Base-by-base conservation (phyloP, 805 yeast genomes). In the Teunomyces kruisii region DNA sequence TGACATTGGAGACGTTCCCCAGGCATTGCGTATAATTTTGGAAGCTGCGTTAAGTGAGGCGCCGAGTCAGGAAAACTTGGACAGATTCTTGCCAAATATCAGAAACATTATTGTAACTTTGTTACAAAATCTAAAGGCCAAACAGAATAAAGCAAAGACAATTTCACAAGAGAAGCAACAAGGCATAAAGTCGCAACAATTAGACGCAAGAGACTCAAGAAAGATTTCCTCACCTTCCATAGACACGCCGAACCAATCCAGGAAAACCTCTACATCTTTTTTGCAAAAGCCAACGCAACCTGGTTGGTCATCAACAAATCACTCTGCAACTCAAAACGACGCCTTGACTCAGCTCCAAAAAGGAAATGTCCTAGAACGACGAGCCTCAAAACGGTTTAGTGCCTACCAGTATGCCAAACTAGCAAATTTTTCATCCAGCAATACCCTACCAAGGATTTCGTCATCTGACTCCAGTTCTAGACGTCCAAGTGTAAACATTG, bases 341-440 rank as follows among this genome's bases (percentile, higher is more conserved):
- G 89, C 96, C 0, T 70, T 91, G 24, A 73, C 82, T 0, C 88
- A 87, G 53, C 71, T 92, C 8, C 96, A 92, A 57, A 82, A 84
- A 38, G 88, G 91, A 3, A 88, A 87, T 39, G 85, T 88, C 2
- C 70, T 94, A 27, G 95, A 86, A 69, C 78, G 99, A 53, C 78
- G 97, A 49, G 99, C 98, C 0, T 91, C 97, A 0, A 85, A 92
- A 54, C 73, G 99, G 44, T 92, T 86, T 59, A 89, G 97, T 4
- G 97, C 97, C 0, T 92, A 91, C 49, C 98, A 92, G 58, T 84
- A 84, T 65, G 88, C 95, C 1, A 87, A 86, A 56, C 72, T 87
- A 9, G 72, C 88, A 0, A 80, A 76, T 48, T 53, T 56, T 26
- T 44, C 61, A n/a, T 45, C 56, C 4, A 16, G 44, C 13, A 46